Evolutionary conservation across 352 stramenopile genomes (phyloP).

Genomic region (Halophytophthora batemanensis): DNA sequence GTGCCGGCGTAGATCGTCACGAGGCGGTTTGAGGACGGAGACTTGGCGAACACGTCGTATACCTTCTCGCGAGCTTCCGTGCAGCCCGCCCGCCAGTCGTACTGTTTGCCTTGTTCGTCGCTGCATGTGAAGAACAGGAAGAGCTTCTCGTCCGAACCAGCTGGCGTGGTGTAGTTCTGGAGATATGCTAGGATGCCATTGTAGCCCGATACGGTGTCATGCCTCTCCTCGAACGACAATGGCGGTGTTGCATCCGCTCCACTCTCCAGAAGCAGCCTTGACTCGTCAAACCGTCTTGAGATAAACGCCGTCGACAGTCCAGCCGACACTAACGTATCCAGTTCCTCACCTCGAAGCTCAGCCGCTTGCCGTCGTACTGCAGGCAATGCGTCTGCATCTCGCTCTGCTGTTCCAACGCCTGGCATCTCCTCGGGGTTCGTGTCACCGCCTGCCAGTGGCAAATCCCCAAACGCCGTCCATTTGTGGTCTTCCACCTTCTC

Average conservation of each 20-base stretch:
- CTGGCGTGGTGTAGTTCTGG: constrained; percentile 29
- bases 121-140: constrained; percentile 75
- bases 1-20: constrained; percentile 56
- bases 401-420: neutral
- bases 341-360: neutral
- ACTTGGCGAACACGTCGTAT: constrained; percentile 56
- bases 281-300: constrained; percentile 26
- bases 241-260: constrained; percentile 6
- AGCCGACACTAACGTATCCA: neutral
- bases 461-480: constrained; percentile 15
- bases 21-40: constrained; percentile 45
- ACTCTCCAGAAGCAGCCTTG: constrained; percentile 18
- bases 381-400: neutral
- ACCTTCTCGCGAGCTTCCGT: constrained; percentile 39
- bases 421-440: neutral
- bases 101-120: constrained; percentile 32
- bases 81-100: constrained; percentile 57
- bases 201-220: constrained; percentile 46
- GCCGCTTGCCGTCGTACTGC: neutral
- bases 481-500: constrained; percentile 7
- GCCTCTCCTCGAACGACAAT: constrained; percentile 36
- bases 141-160: constrained; percentile 31
- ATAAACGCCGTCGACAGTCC: constrained; percentile 2
- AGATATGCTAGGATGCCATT: constrained; percentile 49
- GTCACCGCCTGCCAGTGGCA: constrained; percentile 9